phyloP scores from a whole-genome alignment of 768 basidiomycete species.

The Pulveroboletus ravenelii region DNA sequence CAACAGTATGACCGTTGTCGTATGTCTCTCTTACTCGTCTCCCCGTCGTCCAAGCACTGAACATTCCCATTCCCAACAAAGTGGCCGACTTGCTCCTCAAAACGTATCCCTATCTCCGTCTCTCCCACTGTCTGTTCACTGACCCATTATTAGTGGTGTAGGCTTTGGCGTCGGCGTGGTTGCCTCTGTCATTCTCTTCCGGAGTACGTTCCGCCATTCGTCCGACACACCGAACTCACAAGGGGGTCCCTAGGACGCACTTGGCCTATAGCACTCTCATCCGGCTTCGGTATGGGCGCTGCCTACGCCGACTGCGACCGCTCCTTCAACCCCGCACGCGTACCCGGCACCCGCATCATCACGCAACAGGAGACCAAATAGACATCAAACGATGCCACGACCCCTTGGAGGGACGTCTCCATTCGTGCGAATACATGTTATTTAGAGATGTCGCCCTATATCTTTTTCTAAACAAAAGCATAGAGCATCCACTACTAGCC shows the following conservation, averaged over 20 bases:
- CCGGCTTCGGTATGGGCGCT: slow-evolving; percentile 82
- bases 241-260: slow-evolving; percentile 62
- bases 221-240: slow-evolving; percentile 1
- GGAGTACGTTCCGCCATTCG: slow-evolving; percentile 53
- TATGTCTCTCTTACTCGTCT: slow-evolving; percentile 45
- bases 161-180: slow-evolving; percentile 88
- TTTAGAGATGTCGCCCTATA: slow-evolving; percentile 21
- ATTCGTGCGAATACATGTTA: slow-evolving; percentile 9
- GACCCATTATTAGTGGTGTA: slow-evolving; percentile 54
- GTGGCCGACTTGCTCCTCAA: slow-evolving; percentile 85
- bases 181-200: slow-evolving; percentile 86
- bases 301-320: slow-evolving; percentile 93
- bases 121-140: neutral
- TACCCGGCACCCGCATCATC: slow-evolving; percentile 78
- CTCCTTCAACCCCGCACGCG: slow-evolving; percentile 85
- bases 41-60: slow-evolving; percentile 18
- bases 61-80: slow-evolving; percentile 16
- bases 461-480: slow-evolving; percentile 1
- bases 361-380: slow-evolving; percentile 30
- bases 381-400: neutral
- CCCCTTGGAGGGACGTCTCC: neutral
- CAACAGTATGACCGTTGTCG: slow-evolving; percentile 79
- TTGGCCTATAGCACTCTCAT: slow-evolving; percentile 84
- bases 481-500: slow-evolving; percentile 9
- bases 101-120: slow-evolving; percentile 48